Conservation (phyloP, 2,329 filamentous ascomycete genomes). For the Talaromyces sp. region DNA sequence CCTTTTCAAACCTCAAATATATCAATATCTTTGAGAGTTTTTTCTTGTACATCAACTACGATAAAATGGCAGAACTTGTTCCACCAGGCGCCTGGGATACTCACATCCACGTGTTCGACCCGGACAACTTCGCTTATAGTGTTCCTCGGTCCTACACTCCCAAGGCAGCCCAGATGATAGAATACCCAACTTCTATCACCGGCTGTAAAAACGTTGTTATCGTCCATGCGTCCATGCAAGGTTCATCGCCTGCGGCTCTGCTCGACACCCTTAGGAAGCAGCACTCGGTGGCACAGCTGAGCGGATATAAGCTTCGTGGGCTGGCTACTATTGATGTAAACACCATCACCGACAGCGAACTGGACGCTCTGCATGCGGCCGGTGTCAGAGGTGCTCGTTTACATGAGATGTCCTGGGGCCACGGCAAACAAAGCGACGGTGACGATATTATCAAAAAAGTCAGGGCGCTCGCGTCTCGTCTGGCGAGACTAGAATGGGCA, state of each 20-base stretch:
- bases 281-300: neutral
- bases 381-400: slow-evolving; percentile 19
- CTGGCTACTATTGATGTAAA: slow-evolving; percentile 11
- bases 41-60: neutral
- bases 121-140: slow-evolving; percentile 14
- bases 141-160: slow-evolving; percentile 18
- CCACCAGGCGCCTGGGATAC: slow-evolving; percentile 13
- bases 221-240: slow-evolving; percentile 20
- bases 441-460: slow-evolving; percentile 13
- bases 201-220: slow-evolving; percentile 18
- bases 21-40: neutral
- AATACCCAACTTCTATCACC: slow-evolving; percentile 16
- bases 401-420: slow-evolving; percentile 19
- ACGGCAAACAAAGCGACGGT: slow-evolving; percentile 13
- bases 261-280: slow-evolving; percentile 14
- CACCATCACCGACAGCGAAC: slow-evolving; percentile 15
- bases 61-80: slow-evolving; percentile 1
- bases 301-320: slow-evolving; percentile 6
- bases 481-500: slow-evolving; percentile 16
- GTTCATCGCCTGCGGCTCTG: slow-evolving; percentile 16
- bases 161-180: slow-evolving; percentile 14
- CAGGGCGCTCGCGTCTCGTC: slow-evolving; percentile 8
- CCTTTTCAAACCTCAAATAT: too few relatives aligned
- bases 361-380: slow-evolving; percentile 16
- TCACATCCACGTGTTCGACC: slow-evolving; percentile 18